Evolutionary conservation across 768 basidiomycete genomes (phyloP).

Genomic region (Leccinum longicurvipes): DNA sequence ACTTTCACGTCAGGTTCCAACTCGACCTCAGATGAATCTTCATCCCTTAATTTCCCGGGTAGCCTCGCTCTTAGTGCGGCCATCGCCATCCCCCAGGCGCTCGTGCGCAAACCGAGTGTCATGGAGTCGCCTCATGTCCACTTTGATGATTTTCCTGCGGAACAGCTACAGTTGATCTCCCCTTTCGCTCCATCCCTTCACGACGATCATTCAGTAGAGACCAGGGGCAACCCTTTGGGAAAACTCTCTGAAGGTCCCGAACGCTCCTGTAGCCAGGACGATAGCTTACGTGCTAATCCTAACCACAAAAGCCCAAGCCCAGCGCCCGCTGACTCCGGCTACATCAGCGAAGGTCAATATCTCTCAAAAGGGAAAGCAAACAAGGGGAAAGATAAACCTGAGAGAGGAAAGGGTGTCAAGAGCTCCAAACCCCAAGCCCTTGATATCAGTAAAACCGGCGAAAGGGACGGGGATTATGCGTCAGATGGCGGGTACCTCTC

Average conservation of each 20-base stretch:
- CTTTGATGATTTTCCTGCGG: conserved; percentile 29
- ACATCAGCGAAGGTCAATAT: conserved; percentile 32
- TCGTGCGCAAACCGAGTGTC: conserved; percentile 28
- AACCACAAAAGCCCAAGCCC: conserved; percentile 15
- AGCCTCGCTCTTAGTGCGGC: conserved; percentile 18
- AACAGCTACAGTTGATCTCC: conserved; percentile 28
- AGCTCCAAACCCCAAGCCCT: conserved; percentile 12
- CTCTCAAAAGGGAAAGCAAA: conserved; percentile 22
- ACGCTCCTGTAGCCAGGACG: conserved; percentile 24
- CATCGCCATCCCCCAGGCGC: conserved; percentile 16
- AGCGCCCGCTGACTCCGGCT: conserved; percentile 21
- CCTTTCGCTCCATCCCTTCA: conserved; percentile 17
- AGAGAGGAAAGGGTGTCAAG: conserved; percentile 20
- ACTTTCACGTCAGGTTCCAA: conserved; percentile 40
- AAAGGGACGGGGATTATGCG: conserved; percentile 20
- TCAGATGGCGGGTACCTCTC: conserved; percentile 34
- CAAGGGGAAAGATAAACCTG: conserved; percentile 20
- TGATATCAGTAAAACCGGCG: conserved; percentile 17
- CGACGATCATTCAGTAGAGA: neutral
- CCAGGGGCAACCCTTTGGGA: neutral
- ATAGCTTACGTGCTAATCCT: conserved; percentile 8
- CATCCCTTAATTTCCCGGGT: conserved; percentile 27
- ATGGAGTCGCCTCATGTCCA: conserved; percentile 30
- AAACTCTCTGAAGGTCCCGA: conserved; percentile 9
- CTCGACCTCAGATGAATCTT: conserved; percentile 42